Conservation (phyloP, 2,329 filamentous ascomycete genomes). For the Penicillium psychrosexuale region DNA sequence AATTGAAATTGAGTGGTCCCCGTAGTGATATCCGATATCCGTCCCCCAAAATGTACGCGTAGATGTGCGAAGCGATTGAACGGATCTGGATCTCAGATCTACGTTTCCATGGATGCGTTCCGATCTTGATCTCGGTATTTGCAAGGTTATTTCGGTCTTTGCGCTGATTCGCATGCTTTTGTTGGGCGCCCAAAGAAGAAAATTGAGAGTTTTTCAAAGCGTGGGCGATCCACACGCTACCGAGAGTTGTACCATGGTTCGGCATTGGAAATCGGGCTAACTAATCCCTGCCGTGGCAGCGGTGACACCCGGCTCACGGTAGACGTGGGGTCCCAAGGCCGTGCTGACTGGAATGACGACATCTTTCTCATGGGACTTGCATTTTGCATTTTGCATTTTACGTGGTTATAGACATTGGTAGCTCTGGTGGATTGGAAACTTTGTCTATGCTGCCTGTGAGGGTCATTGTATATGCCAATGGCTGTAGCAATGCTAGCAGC, state of each 20-base stretch:
- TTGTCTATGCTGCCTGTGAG: not conserved
- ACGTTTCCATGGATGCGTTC: not conserved
- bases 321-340: constrained; percentile 17
- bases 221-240: constrained; percentile 1
- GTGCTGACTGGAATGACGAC: constrained; percentile 20
- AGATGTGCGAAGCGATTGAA: not conserved
- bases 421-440: not conserved
- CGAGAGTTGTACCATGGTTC: constrained; percentile 3
- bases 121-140: not conserved
- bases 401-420: not conserved
- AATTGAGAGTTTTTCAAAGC: not conserved
- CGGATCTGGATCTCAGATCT: not conserved
- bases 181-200: not conserved
- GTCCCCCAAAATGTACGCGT: not conserved
- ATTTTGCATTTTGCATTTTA: not conserved
- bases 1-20: not conserved
- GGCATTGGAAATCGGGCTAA: not conserved
- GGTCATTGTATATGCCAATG: not conserved
- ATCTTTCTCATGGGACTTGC: constrained; percentile 3
- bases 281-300: not conserved
- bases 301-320: constrained; percentile 5
- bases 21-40: not conserved
- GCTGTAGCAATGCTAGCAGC: not conserved
- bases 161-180: not conserved
- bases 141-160: not conserved